Base-by-base conservation (phyloP, 2,329 filamentous ascomycete genomes). In the Verruconis gallopava region DNA sequence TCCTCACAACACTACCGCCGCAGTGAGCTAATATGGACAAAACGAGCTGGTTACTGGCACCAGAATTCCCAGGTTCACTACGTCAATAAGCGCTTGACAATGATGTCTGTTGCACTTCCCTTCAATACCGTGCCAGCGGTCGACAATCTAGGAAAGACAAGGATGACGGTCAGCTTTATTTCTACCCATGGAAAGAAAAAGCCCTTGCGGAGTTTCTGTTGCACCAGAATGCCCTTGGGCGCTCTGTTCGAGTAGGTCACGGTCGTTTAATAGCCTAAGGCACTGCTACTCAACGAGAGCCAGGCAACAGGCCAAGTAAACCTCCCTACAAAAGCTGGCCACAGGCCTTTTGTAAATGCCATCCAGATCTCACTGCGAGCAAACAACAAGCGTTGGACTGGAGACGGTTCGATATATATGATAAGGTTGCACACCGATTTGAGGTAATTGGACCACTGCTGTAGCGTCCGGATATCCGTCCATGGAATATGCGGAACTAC, bases 311-410 rank as follows among this genome's bases (percentile, higher is more conserved):
- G 17, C 17, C 34, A 15, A n/a, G n/a, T n/a, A 30, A 30, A 9
- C 38, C 38, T 38, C 38, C 38, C 6, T 5, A 21, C 28, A 39
- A 41, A 25, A 51, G 51, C 44, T 53, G 44, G 50, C 39, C 44
- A 35, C 38, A 43, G 20, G 41, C 46, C 21, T 47, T 51, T 19
- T 6, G 42, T 25, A 48, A 46, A 35, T 50, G 48, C 25, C 40
- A 49, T 33, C 46, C 44, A 15, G 40, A 49, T 35, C 30, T 46
- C 12, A 39, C 42, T 45, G 42, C 46, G 32, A 52, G 38, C 37
- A 47, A 15, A 19, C 39, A 45, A 6, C 49, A 28, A 21, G 32
- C 48, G 28, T 22, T 51, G 13, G 50, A 53, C 38, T 54, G 42
- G 50, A 48, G 51, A 4, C 46, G 48, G 4, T 40, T 12, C 38